phyloP scores from a whole-genome alignment of 2,329 filamentous ascomycete species.

The Ascochyta viciae-villosae region DNA sequence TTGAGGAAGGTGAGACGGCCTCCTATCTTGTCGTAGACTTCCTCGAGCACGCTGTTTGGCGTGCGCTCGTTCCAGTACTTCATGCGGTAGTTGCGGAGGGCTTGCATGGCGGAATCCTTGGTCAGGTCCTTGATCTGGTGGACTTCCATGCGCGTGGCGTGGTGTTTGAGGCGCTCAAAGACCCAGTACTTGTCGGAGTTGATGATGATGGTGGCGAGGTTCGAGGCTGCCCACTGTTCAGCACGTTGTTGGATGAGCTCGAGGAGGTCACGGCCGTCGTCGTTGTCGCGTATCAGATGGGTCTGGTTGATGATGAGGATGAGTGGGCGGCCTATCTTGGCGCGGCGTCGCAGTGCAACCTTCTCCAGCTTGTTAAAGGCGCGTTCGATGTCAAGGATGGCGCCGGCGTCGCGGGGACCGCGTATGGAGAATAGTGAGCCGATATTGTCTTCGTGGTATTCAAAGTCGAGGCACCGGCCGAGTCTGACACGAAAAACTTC shows the following conservation, averaged over 20 bases:
- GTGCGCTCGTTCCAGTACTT: slow-evolving; percentile 75
- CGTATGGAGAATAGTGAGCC: slow-evolving; percentile 94
- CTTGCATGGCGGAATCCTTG: slow-evolving; percentile 77
- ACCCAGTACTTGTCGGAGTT: slow-evolving; percentile 99
- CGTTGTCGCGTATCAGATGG: slow-evolving; percentile 88
- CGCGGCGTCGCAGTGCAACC: slow-evolving; percentile 77
- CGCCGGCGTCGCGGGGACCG: slow-evolving; percentile 89
- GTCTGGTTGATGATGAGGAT: slow-evolving; percentile 95
- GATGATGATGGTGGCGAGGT: slow-evolving; percentile 89
- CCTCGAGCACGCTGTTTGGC: slow-evolving; percentile 65
- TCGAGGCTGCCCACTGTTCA: slow-evolving; percentile 93
- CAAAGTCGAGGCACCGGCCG: slow-evolving; percentile 93
- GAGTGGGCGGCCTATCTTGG: slow-evolving; percentile 70
- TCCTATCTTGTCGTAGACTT: slow-evolving; percentile 86
- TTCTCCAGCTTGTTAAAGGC: slow-evolving; percentile 99
- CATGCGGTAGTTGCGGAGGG: slow-evolving; percentile 79
- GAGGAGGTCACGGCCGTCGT: slow-evolving; percentile 89
- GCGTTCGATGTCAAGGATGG: slow-evolving; percentile 91
- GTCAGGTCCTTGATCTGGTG: slow-evolving; percentile 84
- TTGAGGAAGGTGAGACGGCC: slow-evolving; percentile 88
- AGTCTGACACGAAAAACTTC: slow-evolving; percentile 94
- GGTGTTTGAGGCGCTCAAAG: slow-evolving; percentile 90
- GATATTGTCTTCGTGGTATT: slow-evolving; percentile 98
- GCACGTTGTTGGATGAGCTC: slow-evolving; percentile 95
- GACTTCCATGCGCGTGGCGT: slow-evolving; percentile 94